These are phyloP conservation scores for Heimioporus sp. DNA, from an alignment of 768 basidiomycete genomes.

Conservation along the genomic window DNA sequence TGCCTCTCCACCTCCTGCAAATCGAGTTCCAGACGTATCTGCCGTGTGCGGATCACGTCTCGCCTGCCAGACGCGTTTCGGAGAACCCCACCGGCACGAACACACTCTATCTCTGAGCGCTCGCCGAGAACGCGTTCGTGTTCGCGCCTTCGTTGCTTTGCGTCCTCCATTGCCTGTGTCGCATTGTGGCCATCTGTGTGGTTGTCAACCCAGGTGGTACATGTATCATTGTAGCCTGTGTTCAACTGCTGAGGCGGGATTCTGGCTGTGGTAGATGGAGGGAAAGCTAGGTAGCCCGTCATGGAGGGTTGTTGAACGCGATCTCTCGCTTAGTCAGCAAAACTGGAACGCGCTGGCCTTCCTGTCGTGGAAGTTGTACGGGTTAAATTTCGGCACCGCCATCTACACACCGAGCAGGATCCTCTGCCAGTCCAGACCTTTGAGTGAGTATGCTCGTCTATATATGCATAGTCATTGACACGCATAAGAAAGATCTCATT, in stretches of 20 bases:
- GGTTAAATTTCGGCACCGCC: too few species aligned
- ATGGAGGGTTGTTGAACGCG: constrained; percentile 5
- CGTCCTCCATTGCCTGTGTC: constrained; percentile 10
- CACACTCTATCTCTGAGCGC: constrained; percentile 59
- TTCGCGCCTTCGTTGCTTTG: constrained; percentile 19
- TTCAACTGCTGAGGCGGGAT: too few species aligned
- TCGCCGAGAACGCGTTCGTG: constrained; percentile 42
- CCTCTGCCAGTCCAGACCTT: too few species aligned
- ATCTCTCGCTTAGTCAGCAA: too few species aligned
- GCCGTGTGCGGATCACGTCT: constrained; percentile 49
- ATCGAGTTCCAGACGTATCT: constrained; percentile 46
- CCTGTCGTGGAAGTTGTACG: too few species aligned
- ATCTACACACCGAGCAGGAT: too few species aligned
- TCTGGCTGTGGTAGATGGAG: constrained; percentile 4
- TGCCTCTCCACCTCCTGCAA: constrained; percentile 41
- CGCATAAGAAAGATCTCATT: too few species aligned
- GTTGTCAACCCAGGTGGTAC: too few species aligned
- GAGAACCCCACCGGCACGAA: constrained; percentile 54
- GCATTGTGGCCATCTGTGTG: neutral
- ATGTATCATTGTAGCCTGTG: too few species aligned
- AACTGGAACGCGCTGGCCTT: too few species aligned
- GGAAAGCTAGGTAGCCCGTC: constrained; percentile 27
- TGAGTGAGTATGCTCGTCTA: too few species aligned
- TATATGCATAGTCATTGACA: too few species aligned
- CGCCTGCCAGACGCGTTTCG: constrained; percentile 48